Conservation (phyloP, 176 grass and related monocot genomes). For the Echinochloa phyllopogon region DNA sequence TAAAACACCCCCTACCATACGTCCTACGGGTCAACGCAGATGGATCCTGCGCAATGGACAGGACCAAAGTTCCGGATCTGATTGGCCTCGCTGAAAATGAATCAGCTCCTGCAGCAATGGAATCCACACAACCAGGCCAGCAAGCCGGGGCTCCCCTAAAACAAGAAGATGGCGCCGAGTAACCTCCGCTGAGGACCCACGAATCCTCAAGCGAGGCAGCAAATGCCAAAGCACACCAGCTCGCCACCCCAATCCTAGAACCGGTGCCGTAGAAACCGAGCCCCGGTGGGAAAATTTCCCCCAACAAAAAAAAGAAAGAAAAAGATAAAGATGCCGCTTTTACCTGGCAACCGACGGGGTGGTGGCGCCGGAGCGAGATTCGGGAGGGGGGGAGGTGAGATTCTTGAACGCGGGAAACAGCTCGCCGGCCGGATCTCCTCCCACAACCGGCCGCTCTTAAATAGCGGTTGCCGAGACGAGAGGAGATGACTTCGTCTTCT, state of each 20-base stretch:
- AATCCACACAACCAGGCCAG: not conserved
- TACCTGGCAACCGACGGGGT: slow-evolving; percentile 17
- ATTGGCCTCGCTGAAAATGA: not conserved
- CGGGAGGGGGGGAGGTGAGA: not conserved
- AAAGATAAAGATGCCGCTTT: not conserved
- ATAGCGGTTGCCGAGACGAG: not conserved
- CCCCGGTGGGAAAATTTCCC: not conserved
- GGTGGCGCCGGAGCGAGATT: not conserved
- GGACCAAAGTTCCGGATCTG: not conserved
- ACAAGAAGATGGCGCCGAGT: not conserved
- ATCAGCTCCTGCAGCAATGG: not conserved
- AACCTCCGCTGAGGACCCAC: too few relatives aligned
- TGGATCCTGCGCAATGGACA: not conserved
- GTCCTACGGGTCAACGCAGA: not conserved
- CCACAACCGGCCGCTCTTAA: not conserved
- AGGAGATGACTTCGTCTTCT: not conserved
- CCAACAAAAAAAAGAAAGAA: too few relatives aligned
- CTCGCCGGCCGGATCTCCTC: not conserved
- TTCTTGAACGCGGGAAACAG: not conserved
- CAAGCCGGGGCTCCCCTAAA: not conserved
- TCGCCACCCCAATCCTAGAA: not conserved
- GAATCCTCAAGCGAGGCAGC: not conserved
- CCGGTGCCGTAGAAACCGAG: not conserved
- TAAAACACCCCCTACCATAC: not conserved
- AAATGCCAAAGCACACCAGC: not conserved